Conservation (phyloP, 2,329 filamentous ascomycete species). For the Trichoderma cornu-damae region DNA sequence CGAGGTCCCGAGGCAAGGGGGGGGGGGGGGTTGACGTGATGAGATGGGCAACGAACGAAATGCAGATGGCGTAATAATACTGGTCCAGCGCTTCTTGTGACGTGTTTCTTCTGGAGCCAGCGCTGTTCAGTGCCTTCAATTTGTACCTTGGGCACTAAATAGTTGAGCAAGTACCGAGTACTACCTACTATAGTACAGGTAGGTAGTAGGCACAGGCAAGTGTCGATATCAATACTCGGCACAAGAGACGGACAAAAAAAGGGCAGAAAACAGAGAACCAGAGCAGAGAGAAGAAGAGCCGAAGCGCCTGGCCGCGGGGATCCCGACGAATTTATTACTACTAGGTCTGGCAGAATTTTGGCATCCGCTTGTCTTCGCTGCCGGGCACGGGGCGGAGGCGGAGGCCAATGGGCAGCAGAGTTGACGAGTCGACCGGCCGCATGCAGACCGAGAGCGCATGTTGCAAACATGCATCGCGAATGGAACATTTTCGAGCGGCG, state of each 20-base stretch:
- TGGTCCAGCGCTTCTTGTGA: too few relatives aligned
- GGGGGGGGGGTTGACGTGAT: neutral
- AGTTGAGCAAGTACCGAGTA: too few relatives aligned
- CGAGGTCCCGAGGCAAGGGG: neutral
- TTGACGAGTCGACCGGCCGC: conserved; percentile 12
- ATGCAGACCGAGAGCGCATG: neutral
- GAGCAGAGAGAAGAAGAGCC: neutral
- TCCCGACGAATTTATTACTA: neutral
- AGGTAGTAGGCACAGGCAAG: too few relatives aligned
- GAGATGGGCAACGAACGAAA: neutral
- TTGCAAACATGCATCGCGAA: neutral
- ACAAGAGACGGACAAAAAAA: too few relatives aligned
- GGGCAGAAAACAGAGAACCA: too few relatives aligned
- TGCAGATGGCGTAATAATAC: neutral
- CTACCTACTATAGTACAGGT: too few relatives aligned
- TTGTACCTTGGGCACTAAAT: too few relatives aligned
- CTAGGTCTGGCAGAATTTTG: neutral
- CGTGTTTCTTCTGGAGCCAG: too few relatives aligned
- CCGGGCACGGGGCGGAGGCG: conserved; percentile 12
- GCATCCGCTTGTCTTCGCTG: neutral
- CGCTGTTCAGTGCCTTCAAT: too few relatives aligned
- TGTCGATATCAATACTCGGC: too few relatives aligned
- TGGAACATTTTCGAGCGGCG: neutral
- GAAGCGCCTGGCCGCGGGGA: conserved; percentile 9
- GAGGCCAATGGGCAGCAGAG: conserved; percentile 17